Evolutionary conservation across 345 rosid species (phyloP).

Genomic region (Excoecaria agallocha): DNA sequence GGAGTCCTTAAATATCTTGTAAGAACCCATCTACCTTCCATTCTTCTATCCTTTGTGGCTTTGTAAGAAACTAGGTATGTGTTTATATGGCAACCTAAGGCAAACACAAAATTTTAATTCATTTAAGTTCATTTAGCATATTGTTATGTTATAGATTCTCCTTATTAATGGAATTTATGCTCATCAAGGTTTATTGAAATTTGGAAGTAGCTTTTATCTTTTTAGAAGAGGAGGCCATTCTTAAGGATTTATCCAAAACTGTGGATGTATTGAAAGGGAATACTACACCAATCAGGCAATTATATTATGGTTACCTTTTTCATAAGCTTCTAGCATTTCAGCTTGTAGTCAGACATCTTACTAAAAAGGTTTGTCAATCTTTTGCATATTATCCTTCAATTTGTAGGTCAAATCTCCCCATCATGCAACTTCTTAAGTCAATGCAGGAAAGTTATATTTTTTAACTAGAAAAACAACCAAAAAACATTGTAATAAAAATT

Average conservation of each 20-base stretch:
- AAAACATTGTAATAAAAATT: no score
- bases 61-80: conserved; percentile 93
- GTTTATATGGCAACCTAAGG: no score
- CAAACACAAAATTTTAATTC: no score
- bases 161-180: conserved; percentile 15
- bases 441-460: no score
- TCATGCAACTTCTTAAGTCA: background rate
- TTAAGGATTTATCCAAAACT: conserved; percentile 77
- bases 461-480: no score
- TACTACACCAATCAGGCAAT: no score
- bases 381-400: background rate
- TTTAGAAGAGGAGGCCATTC: conserved; percentile 71
- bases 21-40: conserved; percentile 65
- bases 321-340: conserved; percentile 96
- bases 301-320: conserved; percentile 85
- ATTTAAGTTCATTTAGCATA: background rate
- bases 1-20: conserved; percentile 87
- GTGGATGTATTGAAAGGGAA: conserved; percentile 91
- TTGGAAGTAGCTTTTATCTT: conserved; percentile 94
- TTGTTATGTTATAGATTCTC: conserved; percentile 14
- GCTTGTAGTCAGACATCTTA: conserved; percentile 79
- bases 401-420: background rate
- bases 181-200: conserved; percentile 86
- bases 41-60: conserved; percentile 80
- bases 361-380: conserved; percentile 50